Conservation (phyloP, 768 basidiomycete genomes). For the Pisolithus orientalis region DNA sequence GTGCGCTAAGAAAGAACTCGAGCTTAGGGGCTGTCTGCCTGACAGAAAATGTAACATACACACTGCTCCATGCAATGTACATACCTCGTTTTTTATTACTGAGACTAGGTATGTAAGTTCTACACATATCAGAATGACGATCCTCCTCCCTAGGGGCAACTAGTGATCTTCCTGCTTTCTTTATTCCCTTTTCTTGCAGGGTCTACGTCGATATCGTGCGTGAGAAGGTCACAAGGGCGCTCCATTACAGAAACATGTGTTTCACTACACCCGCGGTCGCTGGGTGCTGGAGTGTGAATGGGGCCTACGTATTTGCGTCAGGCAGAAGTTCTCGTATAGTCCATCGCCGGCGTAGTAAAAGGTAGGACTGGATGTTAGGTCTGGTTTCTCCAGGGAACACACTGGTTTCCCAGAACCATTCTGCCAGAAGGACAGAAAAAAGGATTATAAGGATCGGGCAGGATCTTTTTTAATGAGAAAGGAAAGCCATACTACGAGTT, state of each 20-base stretch:
- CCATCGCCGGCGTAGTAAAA: no score
- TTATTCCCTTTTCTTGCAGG: neutral
- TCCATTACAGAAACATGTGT: neutral
- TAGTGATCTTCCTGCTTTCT: neutral
- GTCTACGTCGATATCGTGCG: neutral
- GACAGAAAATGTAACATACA: neutral
- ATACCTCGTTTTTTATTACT: neutral
- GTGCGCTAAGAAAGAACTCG: no score
- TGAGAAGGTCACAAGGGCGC: neutral
- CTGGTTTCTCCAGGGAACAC: neutral
- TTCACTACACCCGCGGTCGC: neutral
- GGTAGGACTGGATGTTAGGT: neutral
- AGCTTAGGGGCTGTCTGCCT: neutral
- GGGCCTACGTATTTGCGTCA: neutral
- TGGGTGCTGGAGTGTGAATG: neutral
- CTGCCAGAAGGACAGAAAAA: neutral
- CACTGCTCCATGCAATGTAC: neutral
- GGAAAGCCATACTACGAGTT: constrained; percentile 62
- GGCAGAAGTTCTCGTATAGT: neutral
- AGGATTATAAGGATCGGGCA: neutral
- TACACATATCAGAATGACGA: neutral
- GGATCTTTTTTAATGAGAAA: constrained; percentile 59
- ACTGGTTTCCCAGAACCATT: neutral
- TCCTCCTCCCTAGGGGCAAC: neutral
- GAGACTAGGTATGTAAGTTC: neutral